These are phyloP conservation scores for Vanderwaltozyma tropicalis DNA, from an alignment of 805 yeast genomes.

Conservation along the genomic window DNA sequence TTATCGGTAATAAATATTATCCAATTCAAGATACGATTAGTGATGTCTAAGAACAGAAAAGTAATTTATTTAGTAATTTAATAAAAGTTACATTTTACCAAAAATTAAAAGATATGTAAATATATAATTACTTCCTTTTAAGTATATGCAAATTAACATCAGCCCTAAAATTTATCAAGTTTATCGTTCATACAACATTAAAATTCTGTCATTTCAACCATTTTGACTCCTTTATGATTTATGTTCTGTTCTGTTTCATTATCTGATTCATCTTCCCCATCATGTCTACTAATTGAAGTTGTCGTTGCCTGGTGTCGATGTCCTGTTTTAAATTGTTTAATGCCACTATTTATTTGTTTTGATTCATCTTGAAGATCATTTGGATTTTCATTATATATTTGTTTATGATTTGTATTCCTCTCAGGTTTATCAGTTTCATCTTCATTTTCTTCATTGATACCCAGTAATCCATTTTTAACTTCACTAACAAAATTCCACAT, in stretches of 20 bases:
- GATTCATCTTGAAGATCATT: neutral
- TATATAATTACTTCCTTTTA: neutral
- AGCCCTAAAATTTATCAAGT: neutral
- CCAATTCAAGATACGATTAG: slow-evolving; percentile 11
- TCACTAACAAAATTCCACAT: slow-evolving; percentile 45
- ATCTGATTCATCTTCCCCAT: neutral
- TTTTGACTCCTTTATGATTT: neutral
- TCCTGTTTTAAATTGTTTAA: neutral
- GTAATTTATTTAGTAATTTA: neutral
- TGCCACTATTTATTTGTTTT: neutral
- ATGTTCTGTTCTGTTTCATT: neutral
- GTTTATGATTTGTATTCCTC: neutral
- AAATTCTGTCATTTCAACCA: slow-evolving; percentile 7
- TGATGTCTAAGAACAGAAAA: neutral
- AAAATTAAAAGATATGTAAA: neutral
- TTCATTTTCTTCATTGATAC: slow-evolving; percentile 25
- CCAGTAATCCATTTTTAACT: slow-evolving; percentile 34
- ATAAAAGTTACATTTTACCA: no score
- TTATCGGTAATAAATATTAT: slow-evolving; percentile 21
- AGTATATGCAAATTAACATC: neutral
- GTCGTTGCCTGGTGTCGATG: neutral
- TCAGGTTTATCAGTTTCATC: neutral
- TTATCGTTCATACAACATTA: neutral
- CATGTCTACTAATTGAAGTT: neutral
- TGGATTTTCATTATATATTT: no score